Percentiles rank a stretch among this genome's conserved stretches.
These are phyloP conservation scores for Sclerotinia sclerotiorum DNA, from an alignment of 2,329 filamentous ascomycete genomes.

Conservation along the genomic window DNA sequence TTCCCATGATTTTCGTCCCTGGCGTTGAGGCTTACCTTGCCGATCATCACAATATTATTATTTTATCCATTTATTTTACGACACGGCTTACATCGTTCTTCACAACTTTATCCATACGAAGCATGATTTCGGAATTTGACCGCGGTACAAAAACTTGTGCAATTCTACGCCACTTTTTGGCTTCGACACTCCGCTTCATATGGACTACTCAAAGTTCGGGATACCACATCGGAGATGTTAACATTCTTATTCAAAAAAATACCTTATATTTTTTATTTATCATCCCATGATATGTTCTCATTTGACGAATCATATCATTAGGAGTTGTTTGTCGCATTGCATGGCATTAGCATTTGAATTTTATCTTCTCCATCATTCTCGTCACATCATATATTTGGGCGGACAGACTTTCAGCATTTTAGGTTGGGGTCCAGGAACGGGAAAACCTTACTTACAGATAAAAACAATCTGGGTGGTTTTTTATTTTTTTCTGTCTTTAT, in stretches of 20 bases:
- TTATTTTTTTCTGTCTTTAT: neutral
- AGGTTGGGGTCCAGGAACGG: too few species aligned
- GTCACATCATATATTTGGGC: neutral
- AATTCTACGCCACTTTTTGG: neutral
- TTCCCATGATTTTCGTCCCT: neutral
- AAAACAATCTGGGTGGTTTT: neutral
- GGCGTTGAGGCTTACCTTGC: neutral
- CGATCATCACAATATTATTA: neutral
- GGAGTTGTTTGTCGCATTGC: neutral
- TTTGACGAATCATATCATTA: neutral
- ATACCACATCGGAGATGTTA: neutral
- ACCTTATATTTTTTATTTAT: neutral
- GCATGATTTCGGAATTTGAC: neutral
- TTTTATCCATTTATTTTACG: slow-evolving; percentile 4
- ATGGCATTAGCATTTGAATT: neutral
- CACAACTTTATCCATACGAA: neutral
- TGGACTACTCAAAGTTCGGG: neutral
- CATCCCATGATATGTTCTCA: neutral
- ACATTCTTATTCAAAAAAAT: neutral
- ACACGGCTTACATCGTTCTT: neutral
- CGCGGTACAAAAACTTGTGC: neutral
- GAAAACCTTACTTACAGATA: too few species aligned
- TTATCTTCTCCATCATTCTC: neutral
- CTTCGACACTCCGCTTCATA: neutral
- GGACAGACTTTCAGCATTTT: slow-evolving; percentile 1